Evolutionary conservation across 345 rosid genomes (phyloP).

Genomic region (thale cress (Arabidopsis thaliana)): DNA sequence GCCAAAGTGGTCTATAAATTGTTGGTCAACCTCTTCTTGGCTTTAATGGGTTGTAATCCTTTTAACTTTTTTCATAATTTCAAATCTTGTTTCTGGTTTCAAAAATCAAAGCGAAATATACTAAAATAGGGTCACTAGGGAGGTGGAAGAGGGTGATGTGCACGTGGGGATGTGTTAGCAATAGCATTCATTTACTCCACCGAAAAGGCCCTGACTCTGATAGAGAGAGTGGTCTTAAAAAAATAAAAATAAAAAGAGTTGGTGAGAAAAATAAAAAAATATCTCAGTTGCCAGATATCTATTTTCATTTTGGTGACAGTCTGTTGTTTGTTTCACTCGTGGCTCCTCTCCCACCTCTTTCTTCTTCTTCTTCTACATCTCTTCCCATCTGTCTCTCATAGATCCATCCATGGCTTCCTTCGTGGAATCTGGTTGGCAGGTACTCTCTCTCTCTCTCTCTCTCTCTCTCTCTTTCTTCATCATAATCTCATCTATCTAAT

Average conservation of each 20-base stretch:
- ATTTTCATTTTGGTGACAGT: constrained; percentile 40
- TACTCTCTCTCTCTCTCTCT: constrained; percentile 44
- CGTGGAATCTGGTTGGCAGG: constrained; percentile 90
- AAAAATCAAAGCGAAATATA: too few species aligned
- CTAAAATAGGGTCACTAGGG: background rate
- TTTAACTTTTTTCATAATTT: background rate
- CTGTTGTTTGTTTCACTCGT: constrained; percentile 44
- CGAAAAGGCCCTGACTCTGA: background rate
- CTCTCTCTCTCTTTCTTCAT: background rate
- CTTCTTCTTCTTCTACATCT: constrained; percentile 21
- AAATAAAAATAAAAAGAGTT: background rate
- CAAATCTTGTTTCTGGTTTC: background rate
- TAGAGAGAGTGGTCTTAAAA: background rate
- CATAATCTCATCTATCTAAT: background rate
- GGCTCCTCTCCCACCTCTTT: constrained; percentile 38
- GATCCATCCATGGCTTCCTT: constrained; percentile 68
- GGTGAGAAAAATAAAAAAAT: background rate
- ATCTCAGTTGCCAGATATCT: constrained; percentile 9
- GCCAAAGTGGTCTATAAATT: background rate
- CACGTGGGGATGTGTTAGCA: constrained; percentile 34
- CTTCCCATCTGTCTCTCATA: background rate
- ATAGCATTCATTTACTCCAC: constrained; percentile 1
- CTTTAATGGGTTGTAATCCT: background rate
- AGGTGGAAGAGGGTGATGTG: constrained; percentile 31
- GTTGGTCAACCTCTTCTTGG: background rate